Base-by-base conservation (phyloP, 305 asterid genomes). In the Withania somnifera region DNA sequence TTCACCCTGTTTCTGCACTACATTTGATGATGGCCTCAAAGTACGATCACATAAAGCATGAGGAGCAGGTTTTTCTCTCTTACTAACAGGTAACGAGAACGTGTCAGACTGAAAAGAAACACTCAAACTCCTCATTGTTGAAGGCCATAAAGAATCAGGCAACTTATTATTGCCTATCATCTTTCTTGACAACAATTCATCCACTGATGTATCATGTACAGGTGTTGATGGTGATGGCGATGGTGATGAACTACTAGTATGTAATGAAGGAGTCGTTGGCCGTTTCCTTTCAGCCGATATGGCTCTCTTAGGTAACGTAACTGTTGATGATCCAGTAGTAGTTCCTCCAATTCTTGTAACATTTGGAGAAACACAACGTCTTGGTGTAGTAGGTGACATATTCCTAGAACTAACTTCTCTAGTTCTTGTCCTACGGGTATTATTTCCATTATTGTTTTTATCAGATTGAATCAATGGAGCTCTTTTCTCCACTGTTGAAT, bases 91-190 rank as follows among this genome's bases (percentile, higher is more conserved):
- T 77, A 84, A 80, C 60, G 91, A 84, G 79, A 84, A 36, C 5
- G 86, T 9, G 87, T 88, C 94, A 52, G 91, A 84, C 83, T 92
- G 97, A 78, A 91, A 91, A 42, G 98, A 92, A 79, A 76, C 90
- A 78, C 87, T 82, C n/a, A 86, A 91, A 87, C 92, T 90, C 82
- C 94, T 88, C 97, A 90, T 90, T 53, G 93, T 92, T 30, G 98
- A 89, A 1, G 98, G 98, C 98, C 98, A 95, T 85, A 96, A 87
- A 84, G 94, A 90, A 83, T 94, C 97, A 0, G 98, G 90, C 83
- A 89, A 84, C 53, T 87, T 89, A 82, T 82, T 91, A 82, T 82
- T 91, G 76, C 88, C 87, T 40, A 76, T 84, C 71, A 82, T 66
- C 89, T 91, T 93, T 83, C 91, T 88, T 11, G 96, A 89, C 78